These are phyloP conservation scores for Nakazawaea ishiwadae DNA, from an alignment of 805 yeast genomes.

Conservation along the genomic window DNA sequence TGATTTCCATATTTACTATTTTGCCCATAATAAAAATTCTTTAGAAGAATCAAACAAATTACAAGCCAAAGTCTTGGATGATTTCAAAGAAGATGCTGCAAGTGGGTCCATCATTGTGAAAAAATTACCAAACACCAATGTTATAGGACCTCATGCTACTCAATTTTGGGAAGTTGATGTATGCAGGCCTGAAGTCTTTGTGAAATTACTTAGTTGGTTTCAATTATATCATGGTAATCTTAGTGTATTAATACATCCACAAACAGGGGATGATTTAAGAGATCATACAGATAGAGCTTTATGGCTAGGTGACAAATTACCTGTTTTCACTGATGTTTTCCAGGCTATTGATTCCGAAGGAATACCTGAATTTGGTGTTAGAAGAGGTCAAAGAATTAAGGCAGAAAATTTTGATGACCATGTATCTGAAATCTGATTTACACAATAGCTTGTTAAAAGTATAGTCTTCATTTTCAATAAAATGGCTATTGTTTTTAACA, in stretches of 20 bases:
- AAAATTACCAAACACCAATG: neutral
- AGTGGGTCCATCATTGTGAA: neutral
- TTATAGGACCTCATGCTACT: slow-evolving; percentile 54
- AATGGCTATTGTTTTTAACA: no score
- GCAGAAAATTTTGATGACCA: slow-evolving; percentile 1
- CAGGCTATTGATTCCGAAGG: neutral
- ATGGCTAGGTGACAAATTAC: slow-evolving; percentile 44
- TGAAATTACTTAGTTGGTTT: slow-evolving; percentile 42
- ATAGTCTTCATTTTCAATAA: no score
- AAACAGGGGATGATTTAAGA: slow-evolving; percentile 32
- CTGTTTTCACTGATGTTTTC: neutral
- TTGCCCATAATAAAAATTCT: slow-evolving; percentile 1
- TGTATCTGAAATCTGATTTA: neutral
- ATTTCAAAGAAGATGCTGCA: neutral
- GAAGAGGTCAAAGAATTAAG: neutral
- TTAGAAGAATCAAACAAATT: neutral
- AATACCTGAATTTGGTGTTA: slow-evolving; percentile 1
- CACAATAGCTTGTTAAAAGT: neutral
- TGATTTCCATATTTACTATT: slow-evolving; percentile 3
- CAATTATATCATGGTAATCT: slow-evolving; percentile 48
- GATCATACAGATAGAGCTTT: slow-evolving; percentile 54
- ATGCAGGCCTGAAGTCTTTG: slow-evolving; percentile 38
- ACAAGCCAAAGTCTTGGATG: neutral
- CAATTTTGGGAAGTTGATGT: slow-evolving; percentile 58
- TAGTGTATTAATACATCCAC: slow-evolving; percentile 53